phyloP scores from a whole-genome alignment of 2,329 filamentous ascomycete genomes.

The Penicillium sp. region DNA sequence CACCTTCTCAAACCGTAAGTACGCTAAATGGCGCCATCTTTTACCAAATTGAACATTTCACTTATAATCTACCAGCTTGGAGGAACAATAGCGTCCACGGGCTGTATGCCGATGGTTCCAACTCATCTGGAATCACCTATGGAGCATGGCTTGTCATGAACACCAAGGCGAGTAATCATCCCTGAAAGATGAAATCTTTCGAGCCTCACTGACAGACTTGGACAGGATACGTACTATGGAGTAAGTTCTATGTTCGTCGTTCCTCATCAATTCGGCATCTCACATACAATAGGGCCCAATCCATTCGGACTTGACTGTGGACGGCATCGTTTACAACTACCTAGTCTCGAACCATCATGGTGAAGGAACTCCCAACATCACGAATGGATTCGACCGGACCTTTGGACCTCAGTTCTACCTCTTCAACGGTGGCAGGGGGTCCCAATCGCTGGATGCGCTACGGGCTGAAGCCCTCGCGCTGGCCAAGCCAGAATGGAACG shows the following conservation, averaged over 20 bases:
- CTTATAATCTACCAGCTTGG: conserved; percentile 41
- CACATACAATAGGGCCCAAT: conserved; percentile 51
- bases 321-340: conserved; percentile 69
- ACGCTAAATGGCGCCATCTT: neutral
- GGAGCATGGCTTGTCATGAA: conserved; percentile 68
- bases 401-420: conserved; percentile 66
- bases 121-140: conserved; percentile 54
- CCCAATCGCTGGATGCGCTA: conserved; percentile 51
- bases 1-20: conserved; percentile 57
- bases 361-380: conserved; percentile 65
- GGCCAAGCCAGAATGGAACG: conserved; percentile 57
- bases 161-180: conserved; percentile 52
- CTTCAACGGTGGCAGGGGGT: conserved; percentile 60
- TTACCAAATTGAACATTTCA: too few relatives aligned
- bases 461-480: conserved; percentile 57
- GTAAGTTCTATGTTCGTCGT: conserved; percentile 14
- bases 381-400: conserved; percentile 64
- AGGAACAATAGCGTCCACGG: conserved; percentile 61
- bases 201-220: neutral
- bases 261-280: neutral
- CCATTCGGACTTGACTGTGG: conserved; percentile 65
- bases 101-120: conserved; percentile 54
- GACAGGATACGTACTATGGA: conserved; percentile 33
- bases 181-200: too few relatives aligned
- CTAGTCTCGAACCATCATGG: conserved; percentile 66